Evolutionary conservation across 768 basidiomycete genomes (phyloP).

Genomic region (Mycena chlorophos): DNA sequence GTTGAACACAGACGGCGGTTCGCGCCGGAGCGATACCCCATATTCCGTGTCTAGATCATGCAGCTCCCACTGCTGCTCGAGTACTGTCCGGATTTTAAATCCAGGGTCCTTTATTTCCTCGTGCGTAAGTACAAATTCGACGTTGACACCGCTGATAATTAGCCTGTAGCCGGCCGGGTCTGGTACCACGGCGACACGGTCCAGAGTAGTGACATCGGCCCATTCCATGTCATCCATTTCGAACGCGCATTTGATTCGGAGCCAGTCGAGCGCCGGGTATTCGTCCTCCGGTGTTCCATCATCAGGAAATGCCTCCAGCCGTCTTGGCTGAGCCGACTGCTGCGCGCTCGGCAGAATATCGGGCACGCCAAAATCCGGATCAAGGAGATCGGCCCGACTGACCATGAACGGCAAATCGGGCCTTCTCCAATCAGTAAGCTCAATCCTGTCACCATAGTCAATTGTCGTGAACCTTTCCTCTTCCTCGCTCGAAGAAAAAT

Average conservation of each 20-base stretch:
- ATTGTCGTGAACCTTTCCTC: constrained; percentile 5
- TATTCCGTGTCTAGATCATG: not conserved
- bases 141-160: not conserved
- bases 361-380: not conserved
- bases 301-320: not conserved
- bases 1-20: not conserved
- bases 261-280: constrained; percentile 11
- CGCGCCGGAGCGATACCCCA: not conserved
- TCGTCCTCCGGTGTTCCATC: constrained; percentile 3
- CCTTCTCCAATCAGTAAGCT: constrained; percentile 12
- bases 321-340: not conserved
- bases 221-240: not conserved
- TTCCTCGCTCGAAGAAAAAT: constrained; percentile 1
- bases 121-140: not conserved
- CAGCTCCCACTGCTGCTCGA: not conserved
- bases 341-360: constrained; percentile 10
- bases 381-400: not conserved
- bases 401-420: constrained; percentile 9
- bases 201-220: not conserved
- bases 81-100: not conserved
- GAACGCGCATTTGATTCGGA: not conserved
- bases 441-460: constrained; percentile 1
- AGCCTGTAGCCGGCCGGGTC: not conserved
- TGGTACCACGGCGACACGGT: not conserved
- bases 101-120: not conserved